Conservation (phyloP, 2,329 filamentous ascomycete species). For the Pseudopyricularia cyperi region DNA sequence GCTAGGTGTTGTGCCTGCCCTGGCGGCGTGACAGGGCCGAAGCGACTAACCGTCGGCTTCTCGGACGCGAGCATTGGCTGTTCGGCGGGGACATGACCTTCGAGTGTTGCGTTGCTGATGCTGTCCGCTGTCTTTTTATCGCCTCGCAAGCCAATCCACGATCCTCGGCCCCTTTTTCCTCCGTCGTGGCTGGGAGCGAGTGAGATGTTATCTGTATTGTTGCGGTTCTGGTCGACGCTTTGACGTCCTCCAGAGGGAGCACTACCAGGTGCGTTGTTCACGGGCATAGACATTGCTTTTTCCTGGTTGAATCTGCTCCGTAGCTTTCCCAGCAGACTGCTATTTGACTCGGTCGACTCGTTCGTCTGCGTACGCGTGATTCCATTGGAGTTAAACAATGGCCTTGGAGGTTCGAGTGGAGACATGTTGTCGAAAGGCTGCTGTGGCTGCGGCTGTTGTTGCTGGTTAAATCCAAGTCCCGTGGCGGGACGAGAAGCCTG, state of each 20-base stretch:
- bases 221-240: not conserved
- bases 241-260: not conserved
- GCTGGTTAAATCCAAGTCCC: conserved; percentile 6
- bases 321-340: not conserved
- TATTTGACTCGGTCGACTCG: not conserved
- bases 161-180: conserved; percentile 21
- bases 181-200: conserved; percentile 14
- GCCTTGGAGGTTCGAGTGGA: conserved; percentile 1
- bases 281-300: not conserved
- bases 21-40: not conserved
- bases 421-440: not conserved
- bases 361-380: conserved; percentile 5
- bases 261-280: not conserved
- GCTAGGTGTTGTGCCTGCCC: not conserved
- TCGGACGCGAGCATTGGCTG: not conserved
- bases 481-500: not conserved
- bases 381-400: not conserved
- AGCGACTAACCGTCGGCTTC: not conserved
- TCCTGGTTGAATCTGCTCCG: conserved; percentile 6
- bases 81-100: not conserved
- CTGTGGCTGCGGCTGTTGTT: conserved; percentile 8
- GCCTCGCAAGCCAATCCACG: conserved; percentile 22
- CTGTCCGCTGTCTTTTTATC: conserved; percentile 1
- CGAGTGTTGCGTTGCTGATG: not conserved
- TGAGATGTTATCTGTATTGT: not conserved